Evolutionary conservation across 2,329 filamentous ascomycete genomes (phyloP).

Genomic region (Paracamarosporium sp.): DNA sequence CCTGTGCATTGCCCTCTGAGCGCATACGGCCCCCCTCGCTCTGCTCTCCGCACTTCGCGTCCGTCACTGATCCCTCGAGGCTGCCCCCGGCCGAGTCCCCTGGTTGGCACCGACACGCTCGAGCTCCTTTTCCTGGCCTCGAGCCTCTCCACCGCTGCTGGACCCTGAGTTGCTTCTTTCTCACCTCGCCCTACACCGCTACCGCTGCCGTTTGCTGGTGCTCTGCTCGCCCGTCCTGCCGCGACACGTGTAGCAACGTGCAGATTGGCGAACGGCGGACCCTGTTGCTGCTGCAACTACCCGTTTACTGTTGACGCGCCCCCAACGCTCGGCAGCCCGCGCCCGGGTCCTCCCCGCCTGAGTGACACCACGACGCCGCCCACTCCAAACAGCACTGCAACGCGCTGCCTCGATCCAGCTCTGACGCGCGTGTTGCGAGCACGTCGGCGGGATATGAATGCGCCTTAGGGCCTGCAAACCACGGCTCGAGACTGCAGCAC

Average conservation of each 20-base stretch:
- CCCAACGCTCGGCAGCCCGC: conserved; percentile 6
- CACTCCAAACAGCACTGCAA: conserved; percentile 18
- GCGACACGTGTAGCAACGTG: conserved; percentile 13
- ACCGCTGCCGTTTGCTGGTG: not conserved
- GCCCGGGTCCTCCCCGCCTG: conserved; percentile 19
- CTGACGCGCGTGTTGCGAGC: conserved; percentile 11
- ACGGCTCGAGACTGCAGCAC: conserved; percentile 20
- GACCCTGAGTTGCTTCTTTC: conserved; percentile 7
- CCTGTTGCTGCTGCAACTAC: conserved; percentile 12
- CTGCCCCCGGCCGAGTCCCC: not conserved
- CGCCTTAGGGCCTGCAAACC: conserved; percentile 24
- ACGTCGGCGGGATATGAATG: conserved; percentile 33
- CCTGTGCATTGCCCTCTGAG: not conserved
- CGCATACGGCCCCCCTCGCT: conserved; percentile 6
- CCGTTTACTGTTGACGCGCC: conserved; percentile 1
- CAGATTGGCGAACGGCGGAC: conserved; percentile 12
- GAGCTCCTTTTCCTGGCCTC: conserved; percentile 12
- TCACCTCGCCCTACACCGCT: not conserved
- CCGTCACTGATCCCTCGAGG: not conserved
- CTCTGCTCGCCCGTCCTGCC: not conserved
- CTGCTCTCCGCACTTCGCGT: conserved; percentile 5
- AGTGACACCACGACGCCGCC: conserved; percentile 21
- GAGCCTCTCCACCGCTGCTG: not conserved
- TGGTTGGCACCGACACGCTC: not conserved
- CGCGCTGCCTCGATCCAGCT: conserved; percentile 6